Conservation (phyloP, 257 asterid species). For the Leptodermis oblonga region DNA sequence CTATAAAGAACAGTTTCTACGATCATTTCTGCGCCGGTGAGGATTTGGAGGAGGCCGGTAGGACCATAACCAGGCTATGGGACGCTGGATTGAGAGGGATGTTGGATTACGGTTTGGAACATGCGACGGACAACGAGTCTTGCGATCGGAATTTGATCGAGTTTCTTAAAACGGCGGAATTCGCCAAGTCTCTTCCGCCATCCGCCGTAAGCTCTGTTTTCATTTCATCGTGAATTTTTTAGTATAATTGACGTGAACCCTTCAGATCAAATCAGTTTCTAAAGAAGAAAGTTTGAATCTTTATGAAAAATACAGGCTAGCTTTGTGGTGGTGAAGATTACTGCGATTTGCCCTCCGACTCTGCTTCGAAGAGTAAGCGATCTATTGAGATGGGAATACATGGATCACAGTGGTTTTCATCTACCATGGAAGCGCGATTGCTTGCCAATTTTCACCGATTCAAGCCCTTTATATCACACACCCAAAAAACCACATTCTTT, state of each 20-base stretch:
- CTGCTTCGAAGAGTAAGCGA: constrained; percentile 75
- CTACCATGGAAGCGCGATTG: constrained; percentile 77
- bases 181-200: constrained; percentile 25
- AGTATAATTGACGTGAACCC: not conserved
- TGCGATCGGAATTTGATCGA: constrained; percentile 50
- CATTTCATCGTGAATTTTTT: not conserved
- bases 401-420: constrained; percentile 34
- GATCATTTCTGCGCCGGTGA: constrained; percentile 79
- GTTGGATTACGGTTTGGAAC: constrained; percentile 86
- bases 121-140: constrained; percentile 46
- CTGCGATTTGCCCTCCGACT: constrained; percentile 60
- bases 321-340: constrained; percentile 73
- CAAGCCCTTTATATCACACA: constrained; percentile 80
- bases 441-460: constrained; percentile 52
- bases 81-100: constrained; percentile 52
- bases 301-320: constrained; percentile 58
- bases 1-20: constrained; percentile 45
- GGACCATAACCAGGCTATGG: constrained; percentile 40
- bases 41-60: constrained; percentile 37
- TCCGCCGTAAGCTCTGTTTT: constrained; percentile 38
- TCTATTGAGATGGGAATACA: constrained; percentile 66
- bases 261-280: not conserved
- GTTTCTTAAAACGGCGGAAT: constrained; percentile 47
- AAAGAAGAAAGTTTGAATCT: not conserved
- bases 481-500: constrained; percentile 39